Base-by-base conservation (phyloP, 1,284 basidiomycete genomes). In the Athelia sp. region DNA sequence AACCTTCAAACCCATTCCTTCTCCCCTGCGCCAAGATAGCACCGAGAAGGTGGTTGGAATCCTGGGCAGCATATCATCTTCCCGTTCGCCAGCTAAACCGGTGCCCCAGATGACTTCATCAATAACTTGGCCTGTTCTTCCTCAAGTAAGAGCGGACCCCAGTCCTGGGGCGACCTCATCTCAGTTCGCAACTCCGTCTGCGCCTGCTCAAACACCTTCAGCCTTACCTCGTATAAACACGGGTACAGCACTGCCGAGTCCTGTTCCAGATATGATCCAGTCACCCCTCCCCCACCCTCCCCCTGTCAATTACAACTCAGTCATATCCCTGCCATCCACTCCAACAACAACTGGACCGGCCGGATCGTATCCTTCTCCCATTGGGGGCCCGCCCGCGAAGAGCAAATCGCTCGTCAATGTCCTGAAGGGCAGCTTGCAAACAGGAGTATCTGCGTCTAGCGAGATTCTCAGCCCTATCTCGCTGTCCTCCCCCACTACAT, bases 381-480 rank as follows among this genome's bases (percentile, higher is more conserved):
- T 29, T 29, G 26, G 6, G 26, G 36, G 36, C n/a, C n/a, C 36
- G 15, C n/a, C n/a, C 6, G 19, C 6, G n/a, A n/a, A n/a, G 36
- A 40, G 9, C 36, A 40, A 40, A 40, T 40, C 59, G 21, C 38
- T 62, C 1, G 50, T 69, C 1, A 63, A 57, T 10, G 63, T 66
- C 36, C 54, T 71, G n/a, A 64, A 67, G 52, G 67, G 60, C 48
- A 68, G 60, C 35, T 40, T 72, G 46, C 66, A 67, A 38, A 69
- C 69, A 0, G 58, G 65, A 8, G 51, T 60, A 13, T 55, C 62
- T 18, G 59, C 35, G 45, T 54, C 54, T 23, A 63, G 64, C n/a
- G 77, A 72, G 50, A 68, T 75, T 36, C 56, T 81, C 21, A 81
- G 78, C 45, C 78, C 78, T 9, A 58, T 80, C 3, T 57, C 66